Conservation (phyloP, 495 filamentous ascomycete genomes). For the Tuber calosporum region DNA sequence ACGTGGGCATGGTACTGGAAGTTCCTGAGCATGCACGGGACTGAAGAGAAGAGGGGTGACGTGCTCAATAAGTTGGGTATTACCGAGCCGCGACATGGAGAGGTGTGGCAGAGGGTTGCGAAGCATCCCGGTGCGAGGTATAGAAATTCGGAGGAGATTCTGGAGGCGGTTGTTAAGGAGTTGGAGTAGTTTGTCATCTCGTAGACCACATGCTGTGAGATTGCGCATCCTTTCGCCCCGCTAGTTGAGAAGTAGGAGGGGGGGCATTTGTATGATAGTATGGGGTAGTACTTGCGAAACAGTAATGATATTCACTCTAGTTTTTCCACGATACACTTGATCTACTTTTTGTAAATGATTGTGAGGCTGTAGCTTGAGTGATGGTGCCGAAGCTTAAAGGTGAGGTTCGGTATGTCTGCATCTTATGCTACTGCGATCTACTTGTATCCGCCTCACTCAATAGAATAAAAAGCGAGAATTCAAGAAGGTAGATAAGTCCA, state of each 20-base stretch:
- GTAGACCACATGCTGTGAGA: neutral
- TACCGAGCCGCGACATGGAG: slow-evolving; percentile 82
- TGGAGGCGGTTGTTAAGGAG: slow-evolving; percentile 63
- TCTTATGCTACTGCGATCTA: no score
- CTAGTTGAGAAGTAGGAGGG: neutral
- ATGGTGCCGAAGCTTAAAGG: no score
- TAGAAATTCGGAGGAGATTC: slow-evolving; percentile 67
- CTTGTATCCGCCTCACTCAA: no score
- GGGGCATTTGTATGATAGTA: neutral
- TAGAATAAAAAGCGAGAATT: no score
- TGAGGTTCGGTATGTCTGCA: no score
- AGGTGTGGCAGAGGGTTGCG: slow-evolving; percentile 77
- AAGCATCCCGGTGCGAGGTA: slow-evolving; percentile 77
- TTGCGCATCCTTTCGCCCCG: neutral
- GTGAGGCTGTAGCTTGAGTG: neutral
- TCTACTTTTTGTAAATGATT: neutral
- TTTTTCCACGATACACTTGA: neutral
- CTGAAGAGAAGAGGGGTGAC: slow-evolving; percentile 46
- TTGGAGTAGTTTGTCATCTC: slow-evolving; percentile 45
- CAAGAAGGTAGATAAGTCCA: no score
- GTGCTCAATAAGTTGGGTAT: slow-evolving; percentile 26
- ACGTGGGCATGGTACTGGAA: slow-evolving; percentile 98
- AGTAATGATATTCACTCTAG: neutral
- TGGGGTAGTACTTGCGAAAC: neutral
- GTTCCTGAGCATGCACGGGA: slow-evolving; percentile 84